Evolutionary conservation across 345 rosid species (phyloP).

Genomic region (Bruguiera sexangula): DNA sequence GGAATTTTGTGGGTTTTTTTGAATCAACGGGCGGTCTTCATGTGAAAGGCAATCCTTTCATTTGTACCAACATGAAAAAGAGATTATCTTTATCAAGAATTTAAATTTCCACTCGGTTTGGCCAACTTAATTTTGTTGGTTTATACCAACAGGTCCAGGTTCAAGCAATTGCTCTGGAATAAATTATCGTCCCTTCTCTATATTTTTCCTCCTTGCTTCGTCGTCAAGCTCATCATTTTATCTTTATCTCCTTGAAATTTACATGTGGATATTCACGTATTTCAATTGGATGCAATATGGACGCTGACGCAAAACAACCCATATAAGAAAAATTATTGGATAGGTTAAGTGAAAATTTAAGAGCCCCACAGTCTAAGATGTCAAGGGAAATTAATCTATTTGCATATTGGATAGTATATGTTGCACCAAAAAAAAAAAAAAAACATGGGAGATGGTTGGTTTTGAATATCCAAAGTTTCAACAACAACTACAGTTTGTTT

Average conservation of each 20-base stretch:
- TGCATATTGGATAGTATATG: neutral
- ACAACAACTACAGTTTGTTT: constrained; percentile 6
- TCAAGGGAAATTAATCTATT: neutral
- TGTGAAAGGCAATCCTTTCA: neutral
- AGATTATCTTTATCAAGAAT: too few species aligned
- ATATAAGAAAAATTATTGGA: too few species aligned
- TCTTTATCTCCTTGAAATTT: too few species aligned
- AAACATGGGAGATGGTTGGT: constrained; percentile 1
- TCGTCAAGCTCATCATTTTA: neutral
- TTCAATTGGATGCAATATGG: neutral
- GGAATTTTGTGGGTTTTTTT: neutral
- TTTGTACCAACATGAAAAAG: neutral
- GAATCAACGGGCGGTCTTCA: neutral
- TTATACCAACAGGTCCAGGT: neutral
- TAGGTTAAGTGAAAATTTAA: too few species aligned
- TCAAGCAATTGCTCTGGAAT: constrained; percentile 1
- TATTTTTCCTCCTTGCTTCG: neutral
- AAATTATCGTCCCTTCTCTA: neutral
- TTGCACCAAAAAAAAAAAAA: too few species aligned
- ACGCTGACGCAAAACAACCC: neutral
- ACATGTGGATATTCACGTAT: neutral
- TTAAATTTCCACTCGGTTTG: too few species aligned
- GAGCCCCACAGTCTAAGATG: neutral
- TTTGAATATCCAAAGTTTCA: constrained; percentile 21
- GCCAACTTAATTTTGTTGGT: too few species aligned